These are phyloP conservation scores for Rhipidocladum racemiflorum DNA, from an alignment of 176 grass and related monocot species.

Conservation along the genomic window DNA sequence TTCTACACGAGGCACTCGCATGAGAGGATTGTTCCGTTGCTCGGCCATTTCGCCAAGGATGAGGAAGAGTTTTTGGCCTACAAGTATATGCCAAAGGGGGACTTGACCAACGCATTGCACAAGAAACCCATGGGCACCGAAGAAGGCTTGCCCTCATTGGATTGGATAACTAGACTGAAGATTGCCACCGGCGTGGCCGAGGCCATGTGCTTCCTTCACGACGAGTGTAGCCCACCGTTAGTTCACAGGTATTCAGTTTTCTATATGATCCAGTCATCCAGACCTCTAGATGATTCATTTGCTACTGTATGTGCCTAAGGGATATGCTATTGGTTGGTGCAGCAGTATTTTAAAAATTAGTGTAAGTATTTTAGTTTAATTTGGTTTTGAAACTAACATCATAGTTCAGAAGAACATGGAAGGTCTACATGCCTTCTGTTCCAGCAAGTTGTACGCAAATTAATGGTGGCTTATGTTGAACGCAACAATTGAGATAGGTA, in stretches of 20 bases:
- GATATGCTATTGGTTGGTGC: constrained; percentile 16
- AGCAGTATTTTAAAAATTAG: background rate
- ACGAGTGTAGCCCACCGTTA: constrained; percentile 76
- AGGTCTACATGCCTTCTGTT: background rate
- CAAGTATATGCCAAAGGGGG: constrained; percentile 72
- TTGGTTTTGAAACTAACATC: background rate
- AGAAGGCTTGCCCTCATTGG: constrained; percentile 66
- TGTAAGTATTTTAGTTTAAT: background rate
- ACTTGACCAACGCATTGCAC: constrained; percentile 70
- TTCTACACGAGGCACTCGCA: constrained; percentile 47
- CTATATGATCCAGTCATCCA: constrained; percentile 4
- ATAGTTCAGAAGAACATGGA: background rate
- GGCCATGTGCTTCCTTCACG: constrained; percentile 91
- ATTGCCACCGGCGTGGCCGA: constrained; percentile 78
- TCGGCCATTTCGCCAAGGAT: constrained; percentile 48
- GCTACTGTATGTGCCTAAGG: background rate
- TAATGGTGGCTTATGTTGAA: background rate
- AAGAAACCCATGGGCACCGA: constrained; percentile 45
- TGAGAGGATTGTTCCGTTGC: constrained; percentile 63
- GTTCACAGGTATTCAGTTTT: constrained; percentile 69
- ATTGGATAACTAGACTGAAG: constrained; percentile 98
- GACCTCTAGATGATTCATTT: constrained; percentile 14
- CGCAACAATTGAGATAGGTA: background rate
- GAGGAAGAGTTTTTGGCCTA: constrained; percentile 67
- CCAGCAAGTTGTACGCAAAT: background rate